phyloP scores from a whole-genome alignment of 768 basidiomycete genomes.

The Lactarius trivialis region DNA sequence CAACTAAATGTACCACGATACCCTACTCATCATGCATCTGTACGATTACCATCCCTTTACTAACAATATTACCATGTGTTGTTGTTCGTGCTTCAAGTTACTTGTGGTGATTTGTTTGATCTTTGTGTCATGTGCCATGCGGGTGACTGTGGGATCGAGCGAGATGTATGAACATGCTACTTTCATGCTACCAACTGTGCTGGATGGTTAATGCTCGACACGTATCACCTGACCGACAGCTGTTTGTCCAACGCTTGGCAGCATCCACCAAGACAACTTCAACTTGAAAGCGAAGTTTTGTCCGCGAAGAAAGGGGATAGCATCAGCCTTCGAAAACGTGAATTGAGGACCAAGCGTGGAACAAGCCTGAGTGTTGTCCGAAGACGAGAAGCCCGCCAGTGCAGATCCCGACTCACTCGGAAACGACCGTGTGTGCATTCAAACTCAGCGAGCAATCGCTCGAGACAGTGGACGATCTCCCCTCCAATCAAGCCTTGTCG shows the following conservation, averaged over 20 bases:
- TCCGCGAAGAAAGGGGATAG: background rate
- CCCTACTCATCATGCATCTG: conserved; percentile 25
- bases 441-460: background rate
- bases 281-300: background rate
- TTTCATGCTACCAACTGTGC: background rate
- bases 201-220: background rate
- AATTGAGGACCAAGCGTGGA: background rate
- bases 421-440: background rate
- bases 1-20: conserved; percentile 23
- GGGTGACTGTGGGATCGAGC: background rate
- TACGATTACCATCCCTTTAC: conserved; percentile 23
- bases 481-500: background rate
- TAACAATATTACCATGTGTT: conserved; percentile 18
- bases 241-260: background rate
- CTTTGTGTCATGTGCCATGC: background rate
- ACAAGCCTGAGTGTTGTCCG: background rate
- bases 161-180: background rate
- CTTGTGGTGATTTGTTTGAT: conserved; percentile 3
- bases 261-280: background rate
- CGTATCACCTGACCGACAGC: background rate
- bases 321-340: background rate
- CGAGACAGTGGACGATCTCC: background rate
- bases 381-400: background rate
- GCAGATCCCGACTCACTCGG: background rate
- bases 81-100: background rate